phyloP scores from a whole-genome alignment of 805 yeast genomes.

The Candida anglica region DNA sequence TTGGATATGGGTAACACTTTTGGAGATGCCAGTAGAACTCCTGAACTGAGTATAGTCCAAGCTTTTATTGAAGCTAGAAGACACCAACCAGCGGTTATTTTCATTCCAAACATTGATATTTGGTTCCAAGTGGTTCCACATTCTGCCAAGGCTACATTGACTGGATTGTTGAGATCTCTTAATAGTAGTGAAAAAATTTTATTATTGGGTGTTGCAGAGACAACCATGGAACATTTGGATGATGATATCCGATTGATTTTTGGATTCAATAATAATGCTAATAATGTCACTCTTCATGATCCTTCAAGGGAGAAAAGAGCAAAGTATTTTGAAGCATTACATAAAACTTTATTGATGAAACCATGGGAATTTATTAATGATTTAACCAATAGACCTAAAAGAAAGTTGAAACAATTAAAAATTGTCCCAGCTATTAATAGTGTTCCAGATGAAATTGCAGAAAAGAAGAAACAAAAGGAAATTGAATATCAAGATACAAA shows the following conservation, averaged over 20 bases:
- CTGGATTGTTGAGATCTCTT: slow-evolving; percentile 64
- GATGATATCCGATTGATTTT: slow-evolving; percentile 51
- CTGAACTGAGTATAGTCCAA: slow-evolving; percentile 82
- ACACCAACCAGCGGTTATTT: slow-evolving; percentile 83
- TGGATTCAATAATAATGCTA: slow-evolving; percentile 44
- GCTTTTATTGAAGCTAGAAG: slow-evolving; percentile 82
- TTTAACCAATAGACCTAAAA: slow-evolving; percentile 49
- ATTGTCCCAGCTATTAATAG: slow-evolving; percentile 17
- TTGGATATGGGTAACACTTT: slow-evolving; percentile 75
- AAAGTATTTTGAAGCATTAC: slow-evolving; percentile 53
- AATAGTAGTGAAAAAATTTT: slow-evolving; percentile 70
- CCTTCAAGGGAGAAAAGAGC: slow-evolving; percentile 48
- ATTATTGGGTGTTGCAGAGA: slow-evolving; percentile 68
- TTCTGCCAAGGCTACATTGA: slow-evolving; percentile 67
- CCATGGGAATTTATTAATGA: slow-evolving; percentile 73
- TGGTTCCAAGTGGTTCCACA: slow-evolving; percentile 69
- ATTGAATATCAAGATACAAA: slow-evolving; percentile 69
- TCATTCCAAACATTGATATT: slow-evolving; percentile 75
- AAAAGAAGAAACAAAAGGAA: slow-evolving; percentile 45
- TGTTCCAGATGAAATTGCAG: slow-evolving; percentile 29
- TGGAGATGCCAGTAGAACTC: slow-evolving; percentile 74
- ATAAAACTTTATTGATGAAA: slow-evolving; percentile 54
- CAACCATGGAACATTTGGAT: slow-evolving; percentile 34
- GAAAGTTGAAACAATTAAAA: slow-evolving; percentile 40
- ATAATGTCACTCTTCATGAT: slow-evolving; percentile 39